phyloP scores from a whole-genome alignment of 495 filamentous ascomycete species.

The Neurospora sublineolata region DNA sequence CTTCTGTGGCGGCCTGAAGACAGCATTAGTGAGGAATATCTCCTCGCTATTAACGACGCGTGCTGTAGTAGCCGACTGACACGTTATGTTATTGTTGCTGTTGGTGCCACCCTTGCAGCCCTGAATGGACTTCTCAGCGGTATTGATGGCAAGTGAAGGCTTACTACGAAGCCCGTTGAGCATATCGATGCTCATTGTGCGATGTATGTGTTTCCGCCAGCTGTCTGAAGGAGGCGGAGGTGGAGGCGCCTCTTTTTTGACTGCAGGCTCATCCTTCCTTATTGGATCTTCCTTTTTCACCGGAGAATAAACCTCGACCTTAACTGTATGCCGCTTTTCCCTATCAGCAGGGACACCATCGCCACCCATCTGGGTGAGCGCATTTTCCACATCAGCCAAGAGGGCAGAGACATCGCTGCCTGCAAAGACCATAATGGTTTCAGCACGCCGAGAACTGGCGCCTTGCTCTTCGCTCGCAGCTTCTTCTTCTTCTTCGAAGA shows the following conservation, averaged over 20 bases:
- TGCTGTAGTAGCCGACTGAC: constrained; percentile 4
- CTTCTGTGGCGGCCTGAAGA: constrained; percentile 21
- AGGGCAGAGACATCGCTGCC: constrained; percentile 52
- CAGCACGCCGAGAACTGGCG: constrained; percentile 23
- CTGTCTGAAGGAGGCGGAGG: constrained; percentile 9
- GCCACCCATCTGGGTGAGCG: constrained; percentile 42
- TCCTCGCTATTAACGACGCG: constrained; percentile 11
- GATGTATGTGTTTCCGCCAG: constrained; percentile 21
- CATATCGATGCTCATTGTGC: constrained; percentile 30
- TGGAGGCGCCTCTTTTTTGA: background rate
- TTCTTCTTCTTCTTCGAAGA: constrained; percentile 29
- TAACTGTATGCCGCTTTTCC: background rate
- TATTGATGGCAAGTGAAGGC: constrained; percentile 7
- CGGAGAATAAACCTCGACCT: background rate
- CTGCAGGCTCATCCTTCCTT: constrained; percentile 4
- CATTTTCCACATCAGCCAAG: constrained; percentile 48
- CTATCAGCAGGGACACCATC: constrained; percentile 7
- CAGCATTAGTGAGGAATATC: constrained; percentile 33
- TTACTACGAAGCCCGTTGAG: constrained; percentile 17
- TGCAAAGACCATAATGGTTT: constrained; percentile 59
- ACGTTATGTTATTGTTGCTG: background rate
- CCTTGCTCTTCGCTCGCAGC: background rate
- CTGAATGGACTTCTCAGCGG: constrained; percentile 13
- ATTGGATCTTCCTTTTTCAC: background rate
- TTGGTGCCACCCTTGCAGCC: constrained; percentile 2